Percentiles rank a stretch among this genome's conserved stretches.
Conservation (phyloP, 1,139 yeast genomes). For the Suhomyces guaymorum region DNA sequence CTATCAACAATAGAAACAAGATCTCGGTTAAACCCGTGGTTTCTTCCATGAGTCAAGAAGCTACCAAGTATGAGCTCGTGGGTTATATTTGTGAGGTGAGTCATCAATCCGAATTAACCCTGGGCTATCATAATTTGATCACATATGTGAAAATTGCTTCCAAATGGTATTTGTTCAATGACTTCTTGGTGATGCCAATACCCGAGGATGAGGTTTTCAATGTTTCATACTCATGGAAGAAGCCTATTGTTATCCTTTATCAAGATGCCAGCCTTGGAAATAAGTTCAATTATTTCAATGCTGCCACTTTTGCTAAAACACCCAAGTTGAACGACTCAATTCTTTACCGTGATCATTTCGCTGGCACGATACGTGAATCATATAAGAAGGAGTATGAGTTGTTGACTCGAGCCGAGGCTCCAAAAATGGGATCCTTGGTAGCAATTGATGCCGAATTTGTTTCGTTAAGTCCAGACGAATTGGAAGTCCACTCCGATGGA, state of each 20-base stretch:
- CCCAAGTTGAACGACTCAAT: constrained; percentile 58
- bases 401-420: constrained; percentile 67
- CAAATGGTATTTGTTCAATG: constrained; percentile 86
- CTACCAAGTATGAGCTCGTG: constrained; percentile 54
- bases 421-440: constrained; percentile 69
- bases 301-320: constrained; percentile 21
- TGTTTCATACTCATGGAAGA: constrained; percentile 75
- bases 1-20: constrained; percentile 24
- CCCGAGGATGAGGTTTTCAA: constrained; percentile 73
- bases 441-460: constrained; percentile 99
- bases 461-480: constrained; percentile 72
- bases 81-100: constrained; percentile 73
- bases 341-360: constrained; percentile 74
- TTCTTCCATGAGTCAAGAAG: constrained; percentile 31
- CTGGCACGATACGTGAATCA: constrained; percentile 64
- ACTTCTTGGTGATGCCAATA: constrained; percentile 81
- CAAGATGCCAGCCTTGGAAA: constrained; percentile 40
- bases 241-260: constrained; percentile 74
- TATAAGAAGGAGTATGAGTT: constrained; percentile 63
- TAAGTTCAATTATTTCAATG: constrained; percentile 27
- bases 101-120: constrained; percentile 49
- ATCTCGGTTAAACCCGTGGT: constrained; percentile 39
- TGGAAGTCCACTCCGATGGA: constrained; percentile 73
- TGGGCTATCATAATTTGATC: constrained; percentile 58
- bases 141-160: constrained; percentile 55